Base-by-base conservation (phyloP, 2,329 filamentous ascomycete species). In the Trichoderma pleuroti region DNA sequence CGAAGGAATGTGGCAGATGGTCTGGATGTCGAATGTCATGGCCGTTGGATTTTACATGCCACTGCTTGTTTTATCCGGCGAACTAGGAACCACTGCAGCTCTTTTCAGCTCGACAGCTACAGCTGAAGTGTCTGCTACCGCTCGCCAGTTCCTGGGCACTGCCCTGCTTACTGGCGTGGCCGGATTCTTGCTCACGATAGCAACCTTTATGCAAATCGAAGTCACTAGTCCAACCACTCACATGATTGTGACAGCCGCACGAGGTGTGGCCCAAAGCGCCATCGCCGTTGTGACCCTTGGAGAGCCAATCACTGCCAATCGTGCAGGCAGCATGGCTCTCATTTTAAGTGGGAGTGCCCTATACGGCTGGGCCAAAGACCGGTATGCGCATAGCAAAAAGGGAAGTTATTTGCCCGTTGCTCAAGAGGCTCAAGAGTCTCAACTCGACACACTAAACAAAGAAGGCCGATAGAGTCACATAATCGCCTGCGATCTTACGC, bases 21-120 rank as follows among this genome's bases (percentile, higher is more conserved):
- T 68, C 18, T 68, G 65, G 65, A 68, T 68, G 65, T 68, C 65
- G n/a, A 68, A 68, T 26, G 65, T 68, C 36, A 68, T 68, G 65
- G 65, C 65, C 5, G 39, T 60, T n/a, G 65, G 21, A 1, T 68
- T 68, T 34, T 68, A 68, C 57, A 7, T 60, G 5, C 65, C 65
- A 5, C 54, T 68, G 10, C 54, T 68, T 2, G 5, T 68, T 9
- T 34, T 68, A 2, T 68, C 65, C 9, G 65, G 65, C 7, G 65
- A 68, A 32, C 16, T 68, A 39, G 65, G 65, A 12, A 68, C 65
- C 3, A 68, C 65, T 2, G 39, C 57, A 32, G 36, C 54, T 28
- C 54, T 68, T 14, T 59, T 68, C 26, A 60, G 39, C 54, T 60
- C 65, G 32, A 30, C 36, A 26, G 34, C 39, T 14, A 34, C 65